Percentiles rank a stretch among this genome's conserved stretches.
phyloP scores from a whole-genome alignment of 2,329 filamentous ascomycete genomes.

The Fusarium verrucosum region DNA sequence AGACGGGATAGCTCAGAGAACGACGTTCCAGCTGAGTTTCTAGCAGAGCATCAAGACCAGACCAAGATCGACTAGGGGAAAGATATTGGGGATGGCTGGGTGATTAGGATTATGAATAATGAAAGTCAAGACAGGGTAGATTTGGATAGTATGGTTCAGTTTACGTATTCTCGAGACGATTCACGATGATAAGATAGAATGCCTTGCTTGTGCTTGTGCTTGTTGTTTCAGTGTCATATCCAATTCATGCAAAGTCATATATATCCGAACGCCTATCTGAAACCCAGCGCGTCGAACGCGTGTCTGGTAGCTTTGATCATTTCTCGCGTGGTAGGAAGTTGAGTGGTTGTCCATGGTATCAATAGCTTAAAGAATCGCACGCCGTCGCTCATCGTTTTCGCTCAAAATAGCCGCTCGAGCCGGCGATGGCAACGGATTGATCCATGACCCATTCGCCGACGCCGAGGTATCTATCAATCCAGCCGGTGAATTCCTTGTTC shows the following conservation, averaged over 20 bases:
- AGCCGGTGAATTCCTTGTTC: constrained; percentile 83
- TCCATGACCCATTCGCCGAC: constrained; percentile 99
- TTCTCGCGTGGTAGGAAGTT: constrained; percentile 1
- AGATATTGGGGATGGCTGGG: neutral
- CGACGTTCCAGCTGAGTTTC: constrained; percentile 63
- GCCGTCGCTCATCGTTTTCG: constrained; percentile 71
- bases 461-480: constrained; percentile 92
- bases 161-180: neutral
- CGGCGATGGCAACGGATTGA: constrained; percentile 90
- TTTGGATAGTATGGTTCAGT: neutral
- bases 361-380: constrained; percentile 13
- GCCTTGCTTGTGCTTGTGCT: constrained; percentile 11
- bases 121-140: constrained; percentile 4
- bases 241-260: constrained; percentile 40
- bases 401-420: constrained; percentile 90
- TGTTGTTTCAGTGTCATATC: constrained; percentile 35
- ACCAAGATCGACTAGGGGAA: constrained; percentile 23
- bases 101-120: constrained; percentile 24
- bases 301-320: constrained; percentile 18
- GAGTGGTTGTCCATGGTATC: constrained; percentile 33
- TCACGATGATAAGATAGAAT: neutral
- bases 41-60: constrained; percentile 54
- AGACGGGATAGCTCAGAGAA: constrained; percentile 50
- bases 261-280: constrained; percentile 42
- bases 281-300: constrained; percentile 26